A percentile compares a stretch with the other conserved stretches of the same genome.
phyloP scores from a whole-genome alignment of 176 grass and related monocot genomes.

The Oryza australiensis region DNA sequence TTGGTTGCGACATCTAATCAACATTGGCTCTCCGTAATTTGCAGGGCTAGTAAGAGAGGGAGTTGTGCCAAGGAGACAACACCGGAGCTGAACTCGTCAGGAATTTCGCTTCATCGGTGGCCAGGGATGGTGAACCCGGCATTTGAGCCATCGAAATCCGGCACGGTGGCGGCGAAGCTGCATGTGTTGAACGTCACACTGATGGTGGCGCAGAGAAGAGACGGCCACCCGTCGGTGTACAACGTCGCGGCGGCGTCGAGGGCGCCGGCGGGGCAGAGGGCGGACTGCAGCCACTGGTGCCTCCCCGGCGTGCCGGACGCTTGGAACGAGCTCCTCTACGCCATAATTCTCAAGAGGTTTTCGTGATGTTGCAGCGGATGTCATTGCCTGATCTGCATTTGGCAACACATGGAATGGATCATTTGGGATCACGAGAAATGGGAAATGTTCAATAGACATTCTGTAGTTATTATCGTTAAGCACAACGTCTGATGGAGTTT shows the following conservation, averaged over 20 bases:
- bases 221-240: conserved; percentile 57
- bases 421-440: neutral
- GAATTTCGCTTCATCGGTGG: conserved; percentile 34
- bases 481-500: too few relatives aligned
- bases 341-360: conserved; percentile 29
- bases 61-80: conserved; percentile 41
- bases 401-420: neutral
- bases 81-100: conserved; percentile 47
- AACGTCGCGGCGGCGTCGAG: conserved; percentile 19
- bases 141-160: neutral
- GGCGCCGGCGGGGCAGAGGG: neutral
- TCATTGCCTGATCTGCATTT: neutral
- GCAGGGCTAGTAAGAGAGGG: conserved; percentile 24
- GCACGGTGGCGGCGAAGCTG: neutral
- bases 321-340: conserved; percentile 66
- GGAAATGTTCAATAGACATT: too few relatives aligned
- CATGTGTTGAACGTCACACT: conserved; percentile 48
- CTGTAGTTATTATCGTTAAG: too few relatives aligned
- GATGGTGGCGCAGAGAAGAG: conserved; percentile 56
- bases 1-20: neutral
- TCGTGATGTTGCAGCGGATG: neutral
- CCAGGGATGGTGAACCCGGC: conserved; percentile 37
- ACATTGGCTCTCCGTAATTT: neutral
- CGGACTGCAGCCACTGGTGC: conserved; percentile 85
- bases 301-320: conserved; percentile 64